Base-by-base conservation (phyloP, 306 rosid species). In the Ziziphus jujuba region DNA sequence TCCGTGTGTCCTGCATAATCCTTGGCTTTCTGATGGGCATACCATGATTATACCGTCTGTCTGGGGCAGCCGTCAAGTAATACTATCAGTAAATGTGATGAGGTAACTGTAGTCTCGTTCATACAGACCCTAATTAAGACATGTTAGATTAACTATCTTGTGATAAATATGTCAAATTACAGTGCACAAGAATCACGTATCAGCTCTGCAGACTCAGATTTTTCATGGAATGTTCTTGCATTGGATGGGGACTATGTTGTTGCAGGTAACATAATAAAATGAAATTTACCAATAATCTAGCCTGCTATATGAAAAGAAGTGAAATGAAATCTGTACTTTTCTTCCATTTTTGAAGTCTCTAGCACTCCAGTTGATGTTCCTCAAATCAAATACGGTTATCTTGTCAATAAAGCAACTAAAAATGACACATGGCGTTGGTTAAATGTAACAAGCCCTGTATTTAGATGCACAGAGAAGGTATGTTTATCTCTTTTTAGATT, bases 321-420 rank as follows among this genome's bases (percentile, higher is more conserved):
- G 61, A 31, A 14, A 1, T 25, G 28, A 55, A 66, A 55, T 57
- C 9, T 22, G 61, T 36, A 28, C 54, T 47, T 44, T 43, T 75
- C 63, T 44, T 71, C 65, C 72, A 61, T 66, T 57, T 68, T 65
- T 80, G 81, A 79, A 93, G 98, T 88, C 75, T 83, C 91, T 59
- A 90, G 97, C 82, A 88, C 95, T 79, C 96, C 90, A 43, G 89
- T 90, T 45, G 85, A 90, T 70, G 67, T 93, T 70, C 99, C 98
- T 68, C 85, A 82, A 75, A 70, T 92, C 87, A 92, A 82, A 77
- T 92, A 84, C 44, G 97, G 97, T 61, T 61, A 72, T 76, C 74
- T 76, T 77, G 79, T 69, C 79, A 74, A 82, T 79, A 86, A 76
- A 72, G 78, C 73, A 73, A 72, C 71, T 79, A 74, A 80, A 69